Conservation (phyloP, 805 yeast species). For the Yarrowia deformans region DNA sequence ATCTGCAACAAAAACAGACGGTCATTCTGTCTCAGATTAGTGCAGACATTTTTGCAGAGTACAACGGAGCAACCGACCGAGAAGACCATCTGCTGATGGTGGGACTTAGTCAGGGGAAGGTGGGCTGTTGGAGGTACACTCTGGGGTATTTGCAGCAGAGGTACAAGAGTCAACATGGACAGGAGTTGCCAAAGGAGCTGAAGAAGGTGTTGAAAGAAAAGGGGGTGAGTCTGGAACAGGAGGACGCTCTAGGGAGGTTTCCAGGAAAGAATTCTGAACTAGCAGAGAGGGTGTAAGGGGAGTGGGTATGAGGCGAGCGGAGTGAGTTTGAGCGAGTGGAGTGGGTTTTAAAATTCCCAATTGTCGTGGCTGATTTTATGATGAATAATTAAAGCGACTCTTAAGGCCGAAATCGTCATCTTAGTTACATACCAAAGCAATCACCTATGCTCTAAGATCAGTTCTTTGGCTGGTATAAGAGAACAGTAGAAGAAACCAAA, state of each 20-base stretch:
- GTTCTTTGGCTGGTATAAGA: no score
- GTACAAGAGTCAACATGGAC: neutral
- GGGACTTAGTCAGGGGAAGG: neutral
- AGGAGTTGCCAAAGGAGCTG: conserved; percentile 1
- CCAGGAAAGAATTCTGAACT: no score
- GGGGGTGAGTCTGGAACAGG: neutral
- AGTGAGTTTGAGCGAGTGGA: no score
- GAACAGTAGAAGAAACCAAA: no score
- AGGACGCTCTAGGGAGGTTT: neutral
- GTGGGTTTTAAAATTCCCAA: no score
- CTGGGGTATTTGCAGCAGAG: neutral
- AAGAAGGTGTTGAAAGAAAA: neutral
- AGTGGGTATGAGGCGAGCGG: no score
- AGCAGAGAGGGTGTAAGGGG: no score
- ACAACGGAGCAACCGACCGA: conserved; percentile 5
- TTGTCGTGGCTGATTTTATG: no score
- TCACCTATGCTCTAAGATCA: no score
- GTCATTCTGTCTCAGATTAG: neutral
- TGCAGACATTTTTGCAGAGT: neutral
- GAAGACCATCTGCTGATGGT: conserved; percentile 18
- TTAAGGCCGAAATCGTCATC: no score
- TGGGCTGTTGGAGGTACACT: conserved; percentile 14
- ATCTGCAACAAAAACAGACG: neutral
- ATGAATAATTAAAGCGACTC: no score
- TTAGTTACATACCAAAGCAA: no score